Base-by-base conservation (phyloP, 768 basidiomycete species). In the Hortiboletus campestris region DNA sequence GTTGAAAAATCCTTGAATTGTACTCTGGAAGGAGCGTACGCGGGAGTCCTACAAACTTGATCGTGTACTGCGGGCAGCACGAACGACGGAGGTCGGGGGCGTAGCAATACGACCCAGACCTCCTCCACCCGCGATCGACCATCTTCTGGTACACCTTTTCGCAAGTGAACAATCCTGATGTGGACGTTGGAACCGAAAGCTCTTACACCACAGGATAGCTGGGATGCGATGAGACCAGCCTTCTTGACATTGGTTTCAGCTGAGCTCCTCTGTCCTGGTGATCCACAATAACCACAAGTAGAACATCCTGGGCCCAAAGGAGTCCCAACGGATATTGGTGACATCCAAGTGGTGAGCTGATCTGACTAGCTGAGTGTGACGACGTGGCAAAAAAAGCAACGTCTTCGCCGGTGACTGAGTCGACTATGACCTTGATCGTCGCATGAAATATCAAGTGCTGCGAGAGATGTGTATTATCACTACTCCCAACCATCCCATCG, bases 1-100 rank as follows among this genome's bases (percentile, higher is more conserved):
- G 63, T 56, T 10, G 29, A 22, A 41, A 22, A 20, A 17, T 32
- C 41, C 63, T 71, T 49, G 67, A 64, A 60, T 39, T 49, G 54
- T 38, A 52, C 45, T 29, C 32, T 6, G n/a, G 34, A 56, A 29
- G n/a, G 22, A 57, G 22, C 36, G 39, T 58, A 42, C 57, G 29
- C 40, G 25, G 45, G 29, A 46, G 40, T 47, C 58, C 62, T 47
- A 68, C 76, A 52, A 62, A 89, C 93, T 84, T 91, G 69, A 98
- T 98, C 4, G 96, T 93, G 67, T 97, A 96, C 61, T 94, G 90
- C 1, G 95, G 92, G 68, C 96, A 98, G 67, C 96, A 98, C 11
- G 93, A 88, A 6, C 72, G 68, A 58, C 76, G 80, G 71, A 95
- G 76, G 69, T 95, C 85, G 5, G 94, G 94, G 59, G 91, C 92